These are phyloP conservation scores for Coelastrella sp. DNA, from an alignment of 139 green algal species.

Conservation along the genomic window DNA sequence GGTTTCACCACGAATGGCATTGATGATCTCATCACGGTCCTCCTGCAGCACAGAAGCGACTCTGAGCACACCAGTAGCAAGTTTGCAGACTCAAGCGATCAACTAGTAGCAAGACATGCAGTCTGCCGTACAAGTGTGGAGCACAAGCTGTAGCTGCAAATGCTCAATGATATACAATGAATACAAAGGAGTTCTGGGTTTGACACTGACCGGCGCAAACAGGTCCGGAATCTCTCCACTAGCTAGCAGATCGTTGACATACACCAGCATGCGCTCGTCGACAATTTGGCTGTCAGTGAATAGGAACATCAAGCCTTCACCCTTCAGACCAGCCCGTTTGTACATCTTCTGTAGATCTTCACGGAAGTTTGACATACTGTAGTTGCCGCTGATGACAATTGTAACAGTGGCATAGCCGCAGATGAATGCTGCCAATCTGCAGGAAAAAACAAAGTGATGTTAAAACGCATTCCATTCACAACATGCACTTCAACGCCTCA, in stretches of 20 bases:
- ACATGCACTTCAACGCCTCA: too few species aligned
- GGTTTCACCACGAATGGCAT: conserved; percentile 84
- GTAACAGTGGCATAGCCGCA: conserved; percentile 83
- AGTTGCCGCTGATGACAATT: conserved; percentile 90
- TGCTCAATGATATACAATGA: too few species aligned
- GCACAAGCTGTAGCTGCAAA: too few species aligned
- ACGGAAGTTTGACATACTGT: conserved; percentile 82
- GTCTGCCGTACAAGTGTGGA: not conserved
- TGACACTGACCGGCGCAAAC: conserved; percentile 82
- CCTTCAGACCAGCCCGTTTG: conserved; percentile 86
- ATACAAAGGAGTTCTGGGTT: too few species aligned
- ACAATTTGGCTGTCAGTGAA: conserved; percentile 81
- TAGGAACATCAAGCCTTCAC: conserved; percentile 89
- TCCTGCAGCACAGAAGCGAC: conserved; percentile 53
- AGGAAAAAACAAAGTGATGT: not conserved
- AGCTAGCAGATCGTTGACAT: conserved; percentile 91
- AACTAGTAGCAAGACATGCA: too few species aligned
- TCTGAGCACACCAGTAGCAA: too few species aligned
- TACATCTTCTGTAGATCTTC: conserved; percentile 95
- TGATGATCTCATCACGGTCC: conserved; percentile 93
- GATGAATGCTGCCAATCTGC: conserved; percentile 83
- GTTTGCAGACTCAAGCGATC: too few species aligned
- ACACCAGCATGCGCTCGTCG: conserved; percentile 91
- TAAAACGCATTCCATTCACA: too few species aligned
- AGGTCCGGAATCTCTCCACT: conserved; percentile 91